Percentiles rank a stretch among this genome's conserved stretches.
phyloP scores from a whole-genome alignment of 352 stramenopile species.

The Phytophthora palmivora region DNA sequence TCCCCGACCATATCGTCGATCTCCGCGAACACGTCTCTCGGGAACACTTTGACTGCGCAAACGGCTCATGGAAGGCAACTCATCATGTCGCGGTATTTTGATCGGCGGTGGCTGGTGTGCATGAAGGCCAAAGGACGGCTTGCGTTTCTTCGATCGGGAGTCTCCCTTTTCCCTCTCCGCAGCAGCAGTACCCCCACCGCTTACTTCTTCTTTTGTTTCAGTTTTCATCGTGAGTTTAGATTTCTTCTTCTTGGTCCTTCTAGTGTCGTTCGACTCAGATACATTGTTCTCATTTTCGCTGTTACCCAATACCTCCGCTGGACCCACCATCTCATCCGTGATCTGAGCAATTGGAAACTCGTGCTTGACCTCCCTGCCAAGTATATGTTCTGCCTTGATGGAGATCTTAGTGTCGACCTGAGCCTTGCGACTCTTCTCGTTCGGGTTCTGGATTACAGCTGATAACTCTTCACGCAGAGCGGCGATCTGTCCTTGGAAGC shows the following conservation, averaged over 20 bases:
- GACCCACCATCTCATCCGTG: slow-evolving; percentile 20
- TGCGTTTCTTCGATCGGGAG: slow-evolving; percentile 42
- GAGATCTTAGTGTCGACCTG: slow-evolving; percentile 61
- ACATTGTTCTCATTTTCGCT: background rate
- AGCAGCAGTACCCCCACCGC: background rate
- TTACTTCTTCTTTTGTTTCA: background rate
- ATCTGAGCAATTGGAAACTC: slow-evolving; percentile 26
- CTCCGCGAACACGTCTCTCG: slow-evolving; percentile 37
- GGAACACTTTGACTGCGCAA: slow-evolving; percentile 55
- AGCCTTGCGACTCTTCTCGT: slow-evolving; percentile 86
- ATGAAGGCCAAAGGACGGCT: slow-evolving; percentile 33
- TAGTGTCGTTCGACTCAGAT: slow-evolving; percentile 3
- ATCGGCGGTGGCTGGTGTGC: slow-evolving; percentile 58
- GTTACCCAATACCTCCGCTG: slow-evolving; percentile 8
- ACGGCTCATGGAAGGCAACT: slow-evolving; percentile 41
- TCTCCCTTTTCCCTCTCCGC: slow-evolving; percentile 13
- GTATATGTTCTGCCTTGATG: slow-evolving; percentile 20
- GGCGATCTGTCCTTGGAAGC: slow-evolving; percentile 70
- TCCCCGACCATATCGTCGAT: slow-evolving; percentile 29
- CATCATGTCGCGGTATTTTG: slow-evolving; percentile 65
- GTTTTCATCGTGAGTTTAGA: slow-evolving; percentile 13
- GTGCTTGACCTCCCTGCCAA: slow-evolving; percentile 12
- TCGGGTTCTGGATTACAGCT: slow-evolving; percentile 85
- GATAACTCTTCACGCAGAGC: slow-evolving; percentile 72
- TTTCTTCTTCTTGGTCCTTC: slow-evolving; percentile 32